Conservation (phyloP, 768 basidiomycete genomes). For the Phylloporus sp. region DNA sequence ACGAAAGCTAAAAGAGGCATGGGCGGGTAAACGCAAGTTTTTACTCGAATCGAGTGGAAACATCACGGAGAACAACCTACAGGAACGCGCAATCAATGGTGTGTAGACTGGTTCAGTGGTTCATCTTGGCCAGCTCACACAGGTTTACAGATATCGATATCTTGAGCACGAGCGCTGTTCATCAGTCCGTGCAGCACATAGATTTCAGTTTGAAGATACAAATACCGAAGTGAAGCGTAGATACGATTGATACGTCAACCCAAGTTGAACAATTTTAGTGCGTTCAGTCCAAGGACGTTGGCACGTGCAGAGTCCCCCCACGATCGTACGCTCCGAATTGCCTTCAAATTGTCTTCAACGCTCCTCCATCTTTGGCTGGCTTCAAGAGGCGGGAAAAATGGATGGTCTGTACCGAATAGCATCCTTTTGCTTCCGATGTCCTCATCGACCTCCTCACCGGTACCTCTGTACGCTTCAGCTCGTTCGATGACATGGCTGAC, state of each 20-base stretch:
- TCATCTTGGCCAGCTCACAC: slow-evolving; percentile 1
- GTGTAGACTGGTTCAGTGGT: slow-evolving; percentile 15
- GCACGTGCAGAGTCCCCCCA: slow-evolving; percentile 54
- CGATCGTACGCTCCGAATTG: slow-evolving; percentile 46
- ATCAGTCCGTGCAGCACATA: slow-evolving; percentile 90
- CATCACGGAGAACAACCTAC: slow-evolving; percentile 84
- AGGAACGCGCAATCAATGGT: slow-evolving; percentile 81
- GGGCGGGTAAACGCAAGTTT: slow-evolving; percentile 79
- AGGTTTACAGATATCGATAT: slow-evolving; percentile 80
- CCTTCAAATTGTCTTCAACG: slow-evolving; percentile 81
- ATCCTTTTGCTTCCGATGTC: slow-evolving; percentile 53
- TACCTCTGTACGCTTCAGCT: slow-evolving; percentile 43
- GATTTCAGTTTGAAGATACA: slow-evolving; percentile 98
- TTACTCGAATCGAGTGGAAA: slow-evolving; percentile 93
- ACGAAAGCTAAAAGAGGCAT: slow-evolving; percentile 67
- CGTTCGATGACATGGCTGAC: slow-evolving; percentile 68
- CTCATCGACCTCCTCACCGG: slow-evolving; percentile 29
- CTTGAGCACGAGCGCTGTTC: slow-evolving; percentile 84
- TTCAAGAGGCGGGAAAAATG: slow-evolving; percentile 83
- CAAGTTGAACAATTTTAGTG: slow-evolving; percentile 64
- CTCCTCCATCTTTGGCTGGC: slow-evolving; percentile 73
- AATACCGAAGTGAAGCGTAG: slow-evolving; percentile 40
- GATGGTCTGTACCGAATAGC: slow-evolving; percentile 86
- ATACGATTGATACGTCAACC: slow-evolving; percentile 14
- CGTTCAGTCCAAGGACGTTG: slow-evolving; percentile 70